Evolutionary conservation across 1,284 basidiomycete species (phyloP).

Genomic region (Clitocybe nebularis): DNA sequence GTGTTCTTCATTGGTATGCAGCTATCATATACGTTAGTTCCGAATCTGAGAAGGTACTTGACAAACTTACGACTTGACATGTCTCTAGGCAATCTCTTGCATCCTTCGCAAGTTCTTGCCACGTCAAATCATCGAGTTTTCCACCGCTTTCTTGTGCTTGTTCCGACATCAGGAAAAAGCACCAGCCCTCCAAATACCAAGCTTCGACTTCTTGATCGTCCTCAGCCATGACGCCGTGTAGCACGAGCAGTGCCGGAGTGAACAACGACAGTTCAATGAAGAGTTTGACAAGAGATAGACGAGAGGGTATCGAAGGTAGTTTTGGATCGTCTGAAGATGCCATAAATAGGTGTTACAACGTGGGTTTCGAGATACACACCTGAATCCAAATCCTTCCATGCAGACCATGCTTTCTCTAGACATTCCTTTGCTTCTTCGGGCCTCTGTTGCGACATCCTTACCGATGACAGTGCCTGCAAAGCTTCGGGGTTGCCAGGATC

Average conservation of each 20-base stretch:
- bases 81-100: constrained; percentile 80
- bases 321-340: constrained; percentile 53
- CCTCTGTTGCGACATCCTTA: constrained; percentile 84
- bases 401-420: constrained; percentile 66
- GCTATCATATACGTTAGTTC: constrained; percentile 33
- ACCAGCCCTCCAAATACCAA: constrained; percentile 96
- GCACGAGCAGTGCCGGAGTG: constrained; percentile 68
- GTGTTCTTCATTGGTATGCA: constrained; percentile 71
- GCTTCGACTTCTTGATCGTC: constrained; percentile 90
- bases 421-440: constrained; percentile 75
- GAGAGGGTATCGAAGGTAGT: constrained; percentile 72
- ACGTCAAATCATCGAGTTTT: constrained; percentile 57
- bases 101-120: constrained; percentile 81
- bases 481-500: constrained; percentile 80
- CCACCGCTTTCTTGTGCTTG: constrained; percentile 56
- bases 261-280: constrained; percentile 80
- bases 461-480: constrained; percentile 80
- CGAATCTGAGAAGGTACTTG: constrained; percentile 10
- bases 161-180: constrained; percentile 80
- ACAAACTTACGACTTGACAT: constrained; percentile 63
- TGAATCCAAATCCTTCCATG: constrained; percentile 72
- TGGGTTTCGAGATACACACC: no score
- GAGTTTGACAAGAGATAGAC: constrained; percentile 76
- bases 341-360: no score
- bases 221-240: constrained; percentile 76